Evolutionary conservation across 1,284 basidiomycete species (phyloP).

Genomic region (Ustilago vetiveriae): DNA sequence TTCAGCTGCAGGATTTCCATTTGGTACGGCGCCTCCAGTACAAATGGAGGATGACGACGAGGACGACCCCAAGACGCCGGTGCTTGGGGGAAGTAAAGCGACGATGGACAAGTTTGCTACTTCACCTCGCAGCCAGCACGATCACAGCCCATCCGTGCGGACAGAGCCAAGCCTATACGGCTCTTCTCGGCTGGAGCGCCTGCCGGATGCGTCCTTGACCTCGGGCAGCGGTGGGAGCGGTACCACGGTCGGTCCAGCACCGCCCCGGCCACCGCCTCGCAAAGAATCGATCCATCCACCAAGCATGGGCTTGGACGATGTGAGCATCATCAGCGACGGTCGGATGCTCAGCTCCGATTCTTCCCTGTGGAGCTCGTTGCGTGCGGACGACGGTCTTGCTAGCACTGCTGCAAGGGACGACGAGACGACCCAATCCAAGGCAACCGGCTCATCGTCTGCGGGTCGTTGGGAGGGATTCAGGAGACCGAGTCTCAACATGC

Average conservation of each 20-base stretch:
- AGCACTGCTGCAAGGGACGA: constrained; percentile 2
- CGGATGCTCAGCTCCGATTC: constrained; percentile 24
- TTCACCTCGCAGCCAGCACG: constrained; percentile 28
- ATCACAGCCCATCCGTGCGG: constrained; percentile 40
- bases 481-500: constrained; percentile 41
- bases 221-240: constrained; percentile 10
- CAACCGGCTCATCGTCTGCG: constrained; percentile 1
- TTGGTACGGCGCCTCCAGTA: too few relatives aligned
- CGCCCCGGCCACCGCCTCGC: constrained; percentile 34
- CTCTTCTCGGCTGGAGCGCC: constrained; percentile 7
- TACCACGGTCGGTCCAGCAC: constrained; percentile 10
- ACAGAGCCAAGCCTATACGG: constrained; percentile 33
- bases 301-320: neutral
- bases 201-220: neutral
- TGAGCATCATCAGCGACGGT: constrained; percentile 1
- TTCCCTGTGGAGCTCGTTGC: constrained; percentile 18
- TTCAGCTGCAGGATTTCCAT: neutral
- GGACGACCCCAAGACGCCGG: constrained; percentile 41
- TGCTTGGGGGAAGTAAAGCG: constrained; percentile 9
- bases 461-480: constrained; percentile 32
- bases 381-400: neutral
- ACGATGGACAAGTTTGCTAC: constrained; percentile 12
- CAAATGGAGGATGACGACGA: constrained; percentile 18
- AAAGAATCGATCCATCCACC: constrained; percentile 35
- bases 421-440: constrained; percentile 3